Conservation (phyloP, 2,329 filamentous ascomycete species). For the Epichloe uncinata region DNA sequence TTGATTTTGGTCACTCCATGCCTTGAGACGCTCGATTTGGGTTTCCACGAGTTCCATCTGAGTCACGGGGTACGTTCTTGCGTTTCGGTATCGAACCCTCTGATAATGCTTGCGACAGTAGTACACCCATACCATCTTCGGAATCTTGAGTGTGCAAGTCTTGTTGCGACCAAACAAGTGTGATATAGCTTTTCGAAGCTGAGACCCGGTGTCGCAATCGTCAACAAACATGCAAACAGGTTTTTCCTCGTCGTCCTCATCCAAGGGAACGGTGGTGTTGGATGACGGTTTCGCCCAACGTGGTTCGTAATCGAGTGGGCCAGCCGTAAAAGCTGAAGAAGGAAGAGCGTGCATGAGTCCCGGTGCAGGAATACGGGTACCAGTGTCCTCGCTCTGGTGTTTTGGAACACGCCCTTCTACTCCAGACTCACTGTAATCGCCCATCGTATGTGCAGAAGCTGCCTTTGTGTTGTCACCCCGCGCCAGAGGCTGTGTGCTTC, state of each 20-base stretch:
- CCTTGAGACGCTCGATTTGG: constrained; percentile 48
- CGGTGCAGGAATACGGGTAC: background rate
- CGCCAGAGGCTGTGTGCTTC: background rate
- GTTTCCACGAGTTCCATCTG: constrained; percentile 52
- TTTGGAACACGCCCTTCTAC: background rate
- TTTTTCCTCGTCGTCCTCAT: constrained; percentile 12
- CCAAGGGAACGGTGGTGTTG: background rate
- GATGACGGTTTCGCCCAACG: background rate
- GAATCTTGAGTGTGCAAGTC: constrained; percentile 57
- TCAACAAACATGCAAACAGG: constrained; percentile 40
- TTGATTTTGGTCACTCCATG: constrained; percentile 44
- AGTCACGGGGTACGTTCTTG: constrained; percentile 42
- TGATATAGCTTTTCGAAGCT: constrained; percentile 61
- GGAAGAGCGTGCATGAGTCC: background rate
- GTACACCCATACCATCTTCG: constrained; percentile 56
- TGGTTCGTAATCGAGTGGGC: background rate
- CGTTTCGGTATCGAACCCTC: constrained; percentile 55
- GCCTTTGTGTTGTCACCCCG: background rate
- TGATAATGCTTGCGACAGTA: constrained; percentile 78
- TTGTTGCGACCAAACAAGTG: constrained; percentile 81
- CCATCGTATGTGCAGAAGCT: background rate
- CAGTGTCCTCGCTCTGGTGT: background rate
- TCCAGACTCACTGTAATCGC: background rate
- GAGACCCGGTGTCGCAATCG: constrained; percentile 45
- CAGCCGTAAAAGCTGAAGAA: background rate